These are phyloP conservation scores for Plantago major DNA, from an alignment of 257 asterid species.

Conservation along the genomic window DNA sequence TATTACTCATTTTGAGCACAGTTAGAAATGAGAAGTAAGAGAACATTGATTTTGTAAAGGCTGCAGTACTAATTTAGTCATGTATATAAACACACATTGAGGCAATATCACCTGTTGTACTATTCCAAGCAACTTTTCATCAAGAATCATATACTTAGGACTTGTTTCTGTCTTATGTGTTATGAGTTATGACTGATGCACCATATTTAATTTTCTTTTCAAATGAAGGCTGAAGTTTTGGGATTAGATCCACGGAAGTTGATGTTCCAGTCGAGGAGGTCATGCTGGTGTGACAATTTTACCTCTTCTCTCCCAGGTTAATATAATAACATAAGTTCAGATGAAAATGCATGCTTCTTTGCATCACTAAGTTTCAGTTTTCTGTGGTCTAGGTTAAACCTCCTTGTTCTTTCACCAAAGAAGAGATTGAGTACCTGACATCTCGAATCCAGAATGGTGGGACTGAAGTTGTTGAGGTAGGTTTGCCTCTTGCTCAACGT, in stretches of 20 bases:
- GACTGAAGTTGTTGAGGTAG: constrained; percentile 96
- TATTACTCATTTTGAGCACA: no score
- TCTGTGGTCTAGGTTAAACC: constrained; percentile 63
- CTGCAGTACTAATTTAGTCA: no score
- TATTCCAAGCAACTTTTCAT: constrained; percentile 1
- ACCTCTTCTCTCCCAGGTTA: constrained; percentile 94
- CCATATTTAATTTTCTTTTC: constrained; percentile 13
- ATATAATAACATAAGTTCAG: constrained; percentile 15
- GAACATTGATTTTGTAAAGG: no score
- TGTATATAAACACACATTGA: background rate
- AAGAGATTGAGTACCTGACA: constrained; percentile 71
- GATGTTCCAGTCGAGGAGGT: constrained; percentile 93
- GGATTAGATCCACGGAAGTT: constrained; percentile 96
- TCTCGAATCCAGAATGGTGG: constrained; percentile 98
- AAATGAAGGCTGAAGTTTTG: constrained; percentile 80
- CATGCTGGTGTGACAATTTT: constrained; percentile 94
- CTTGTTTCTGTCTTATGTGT: no score
- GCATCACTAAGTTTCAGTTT: background rate
- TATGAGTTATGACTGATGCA: background rate
- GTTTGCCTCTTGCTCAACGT: constrained; percentile 7
- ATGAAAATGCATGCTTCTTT: background rate
- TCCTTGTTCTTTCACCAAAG: constrained; percentile 68
- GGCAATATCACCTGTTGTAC: background rate
- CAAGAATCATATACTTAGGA: background rate
- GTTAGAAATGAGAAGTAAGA: no score